Percentiles rank a stretch among this genome's conserved stretches.
phyloP scores from a whole-genome alignment of 345 rosid species.

The Eucalyptus paniculata region DNA sequence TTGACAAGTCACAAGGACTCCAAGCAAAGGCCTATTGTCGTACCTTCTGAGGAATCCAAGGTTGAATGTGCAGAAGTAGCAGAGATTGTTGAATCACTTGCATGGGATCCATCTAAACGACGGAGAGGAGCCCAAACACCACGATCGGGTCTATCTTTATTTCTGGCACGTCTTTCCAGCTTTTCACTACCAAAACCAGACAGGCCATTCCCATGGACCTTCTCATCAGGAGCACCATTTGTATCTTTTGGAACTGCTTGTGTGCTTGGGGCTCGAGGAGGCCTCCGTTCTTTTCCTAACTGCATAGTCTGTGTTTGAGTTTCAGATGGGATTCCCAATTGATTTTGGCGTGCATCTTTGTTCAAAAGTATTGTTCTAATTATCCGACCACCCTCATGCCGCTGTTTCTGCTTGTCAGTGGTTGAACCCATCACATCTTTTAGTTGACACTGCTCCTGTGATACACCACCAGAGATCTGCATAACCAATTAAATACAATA shows the following conservation, averaged over 20 bases:
- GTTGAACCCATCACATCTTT: constrained; percentile 14
- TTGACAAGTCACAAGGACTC: not conserved
- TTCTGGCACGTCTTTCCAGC: constrained; percentile 36
- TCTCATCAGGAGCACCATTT: constrained; percentile 30
- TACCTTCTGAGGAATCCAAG: constrained; percentile 20
- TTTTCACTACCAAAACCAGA: constrained; percentile 24
- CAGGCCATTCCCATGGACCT: constrained; percentile 19
- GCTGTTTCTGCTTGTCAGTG: constrained; percentile 29
- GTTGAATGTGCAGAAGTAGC: constrained; percentile 11
- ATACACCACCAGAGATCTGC: constrained; percentile 12
- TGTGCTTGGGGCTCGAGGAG: constrained; percentile 21
- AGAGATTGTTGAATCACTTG: constrained; percentile 34
- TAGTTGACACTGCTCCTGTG: constrained; percentile 16
- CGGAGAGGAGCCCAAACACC: constrained; percentile 52
- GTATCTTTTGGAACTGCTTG: constrained; percentile 26
- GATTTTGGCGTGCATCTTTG: constrained; percentile 35
- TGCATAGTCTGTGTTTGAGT: constrained; percentile 17
- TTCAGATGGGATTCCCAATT: constrained; percentile 22
- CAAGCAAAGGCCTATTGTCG: not conserved
- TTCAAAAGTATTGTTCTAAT: constrained; percentile 33
- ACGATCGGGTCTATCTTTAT: constrained; percentile 56
- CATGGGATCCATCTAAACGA: constrained; percentile 45
- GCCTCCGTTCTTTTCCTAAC: constrained; percentile 33
- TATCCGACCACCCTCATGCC: constrained; percentile 26
- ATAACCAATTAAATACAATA: not conserved